phyloP scores from a whole-genome alignment of 108 stramenopile species.

The Heterococcus sp. region DNA sequence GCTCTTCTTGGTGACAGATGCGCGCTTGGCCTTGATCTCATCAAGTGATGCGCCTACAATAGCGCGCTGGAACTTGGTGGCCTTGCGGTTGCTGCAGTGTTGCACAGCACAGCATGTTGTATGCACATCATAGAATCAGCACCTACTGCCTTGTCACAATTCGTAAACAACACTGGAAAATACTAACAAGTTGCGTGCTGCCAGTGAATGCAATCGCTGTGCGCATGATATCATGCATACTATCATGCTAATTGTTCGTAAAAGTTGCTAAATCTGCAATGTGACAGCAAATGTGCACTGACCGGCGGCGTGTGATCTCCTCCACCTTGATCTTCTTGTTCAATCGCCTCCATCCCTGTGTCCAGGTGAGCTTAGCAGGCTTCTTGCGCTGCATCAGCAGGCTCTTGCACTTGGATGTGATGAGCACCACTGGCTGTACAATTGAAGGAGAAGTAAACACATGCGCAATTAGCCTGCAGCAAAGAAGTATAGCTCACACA shows the following conservation, averaged over 20 bases:
- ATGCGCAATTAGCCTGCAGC: too few species aligned
- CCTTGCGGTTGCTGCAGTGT: constrained; percentile 82
- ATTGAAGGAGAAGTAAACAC: not conserved
- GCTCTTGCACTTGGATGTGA: constrained; percentile 87
- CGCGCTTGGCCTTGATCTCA: constrained; percentile 91
- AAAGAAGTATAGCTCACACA: too few species aligned
- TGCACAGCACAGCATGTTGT: too few species aligned
- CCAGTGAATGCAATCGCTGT: too few species aligned
- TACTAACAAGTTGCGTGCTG: too few species aligned
- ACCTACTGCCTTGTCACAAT: too few species aligned
- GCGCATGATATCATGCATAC: too few species aligned
- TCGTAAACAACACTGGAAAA: too few species aligned
- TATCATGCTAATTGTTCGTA: too few species aligned
- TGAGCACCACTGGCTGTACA: constrained; percentile 79
- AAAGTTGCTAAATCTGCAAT: too few species aligned
- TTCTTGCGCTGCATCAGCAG: constrained; percentile 95
- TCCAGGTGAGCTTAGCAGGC: constrained; percentile 99
- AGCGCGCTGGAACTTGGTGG: constrained; percentile 89
- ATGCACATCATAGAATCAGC: too few species aligned
- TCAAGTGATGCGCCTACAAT: constrained; percentile 95
- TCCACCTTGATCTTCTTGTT: constrained; percentile 97
- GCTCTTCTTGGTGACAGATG: not conserved
- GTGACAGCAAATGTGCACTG: too few species aligned
- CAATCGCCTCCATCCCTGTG: constrained; percentile 93
- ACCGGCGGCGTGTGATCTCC: constrained; percentile 79